phyloP scores from a whole-genome alignment of 805 yeast genomes.

The Candida maesae region DNA sequence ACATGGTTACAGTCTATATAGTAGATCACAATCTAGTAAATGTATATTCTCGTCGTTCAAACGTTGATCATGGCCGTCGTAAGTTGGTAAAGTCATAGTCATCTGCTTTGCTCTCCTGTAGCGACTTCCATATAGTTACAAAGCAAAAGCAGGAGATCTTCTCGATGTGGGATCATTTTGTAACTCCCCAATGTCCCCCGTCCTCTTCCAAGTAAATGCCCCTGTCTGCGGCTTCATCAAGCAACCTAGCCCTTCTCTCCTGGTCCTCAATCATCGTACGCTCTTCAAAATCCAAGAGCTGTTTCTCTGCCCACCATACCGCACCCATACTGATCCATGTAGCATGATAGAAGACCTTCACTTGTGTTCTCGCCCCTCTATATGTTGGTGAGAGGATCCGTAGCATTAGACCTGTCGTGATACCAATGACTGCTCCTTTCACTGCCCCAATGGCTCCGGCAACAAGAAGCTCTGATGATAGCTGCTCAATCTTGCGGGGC shows the following conservation, averaged over 20 bases:
- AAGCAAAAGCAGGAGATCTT: too few species aligned
- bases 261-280: slow-evolving; percentile 32
- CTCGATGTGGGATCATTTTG: background rate
- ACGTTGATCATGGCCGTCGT: too few species aligned
- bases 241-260: slow-evolving; percentile 31
- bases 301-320: slow-evolving; percentile 41
- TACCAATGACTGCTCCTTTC: slow-evolving; percentile 38
- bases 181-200: background rate
- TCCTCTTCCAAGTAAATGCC: slow-evolving; percentile 39
- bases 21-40: too few species aligned
- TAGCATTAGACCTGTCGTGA: slow-evolving; percentile 31
- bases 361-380: slow-evolving; percentile 36
- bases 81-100: too few species aligned
- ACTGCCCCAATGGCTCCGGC: slow-evolving; percentile 40
- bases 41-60: too few species aligned
- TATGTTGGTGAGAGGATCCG: slow-evolving; percentile 34
- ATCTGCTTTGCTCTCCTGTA: too few species aligned
- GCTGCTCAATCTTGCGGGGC: slow-evolving; percentile 32
- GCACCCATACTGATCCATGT: slow-evolving; percentile 40
- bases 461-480: slow-evolving; percentile 34
- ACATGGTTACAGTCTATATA: too few species aligned
- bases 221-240: slow-evolving; percentile 43
- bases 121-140: too few species aligned
- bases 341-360: slow-evolving; percentile 38
- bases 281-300: slow-evolving; percentile 33